Conservation (phyloP, 176 grass and related monocot genomes). For the Poa annua region DNA sequence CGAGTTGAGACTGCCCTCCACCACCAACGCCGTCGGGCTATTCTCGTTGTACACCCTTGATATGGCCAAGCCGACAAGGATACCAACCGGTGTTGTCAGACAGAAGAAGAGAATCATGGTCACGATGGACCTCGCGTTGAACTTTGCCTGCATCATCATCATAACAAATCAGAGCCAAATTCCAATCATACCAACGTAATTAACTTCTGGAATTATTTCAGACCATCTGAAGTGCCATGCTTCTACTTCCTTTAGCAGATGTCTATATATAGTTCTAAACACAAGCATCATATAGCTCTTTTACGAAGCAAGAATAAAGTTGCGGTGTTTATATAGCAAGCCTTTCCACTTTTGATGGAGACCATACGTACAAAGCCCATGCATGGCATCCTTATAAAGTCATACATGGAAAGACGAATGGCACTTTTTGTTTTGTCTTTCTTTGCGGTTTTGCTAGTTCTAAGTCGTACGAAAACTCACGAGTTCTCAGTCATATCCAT, state of each 20-base stretch:
- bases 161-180: background rate
- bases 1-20: conserved; percentile 69
- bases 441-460: no score
- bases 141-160: conserved; percentile 52
- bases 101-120: conserved; percentile 73
- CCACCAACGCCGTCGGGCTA: conserved; percentile 59
- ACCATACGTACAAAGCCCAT: background rate
- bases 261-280: background rate
- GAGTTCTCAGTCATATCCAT: no score
- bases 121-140: conserved; percentile 43
- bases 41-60: conserved; percentile 62
- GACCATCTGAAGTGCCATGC: conserved; percentile 34
- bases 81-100: conserved; percentile 62
- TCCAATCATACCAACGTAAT: background rate
- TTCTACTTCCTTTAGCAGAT: conserved; percentile 19
- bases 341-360: background rate
- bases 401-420: background rate
- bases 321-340: background rate
- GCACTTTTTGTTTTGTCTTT: no score
- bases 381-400: background rate
- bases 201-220: background rate
- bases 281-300: background rate
- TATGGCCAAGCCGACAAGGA: conserved; percentile 56
- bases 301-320: background rate
- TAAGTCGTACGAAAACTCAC: no score